phyloP scores from a whole-genome alignment of 768 basidiomycete genomes.

The Pholiota molesta region DNA sequence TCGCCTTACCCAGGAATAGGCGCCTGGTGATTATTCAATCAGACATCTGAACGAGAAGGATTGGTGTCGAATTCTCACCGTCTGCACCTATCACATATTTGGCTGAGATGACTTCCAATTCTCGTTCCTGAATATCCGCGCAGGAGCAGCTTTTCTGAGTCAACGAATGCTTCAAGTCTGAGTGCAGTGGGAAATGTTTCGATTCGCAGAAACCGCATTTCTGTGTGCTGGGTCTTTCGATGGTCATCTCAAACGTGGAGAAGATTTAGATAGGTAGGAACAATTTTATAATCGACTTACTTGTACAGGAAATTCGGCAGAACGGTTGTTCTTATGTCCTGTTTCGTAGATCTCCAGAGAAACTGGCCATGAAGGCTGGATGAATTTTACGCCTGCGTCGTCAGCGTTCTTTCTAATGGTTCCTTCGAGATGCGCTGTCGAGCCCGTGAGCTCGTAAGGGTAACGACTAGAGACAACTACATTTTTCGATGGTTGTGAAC shows the following conservation, averaged over 20 bases:
- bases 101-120: constrained; percentile 6
- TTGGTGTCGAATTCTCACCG: background rate
- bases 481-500: constrained; percentile 7
- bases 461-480: constrained; percentile 12
- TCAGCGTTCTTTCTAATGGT: constrained; percentile 13
- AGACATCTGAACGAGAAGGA: background rate
- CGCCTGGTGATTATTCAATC: background rate
- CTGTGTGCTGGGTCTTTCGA: background rate
- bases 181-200: background rate
- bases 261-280: background rate
- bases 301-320: background rate
- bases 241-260: background rate
- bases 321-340: background rate
- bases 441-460: constrained; percentile 13
- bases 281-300: background rate
- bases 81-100: constrained; percentile 16
- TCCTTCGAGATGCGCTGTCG: constrained; percentile 10
- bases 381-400: constrained; percentile 7
- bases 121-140: background rate
- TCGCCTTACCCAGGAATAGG: constrained; percentile 15
- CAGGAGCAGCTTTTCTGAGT: background rate
- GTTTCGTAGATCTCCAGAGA: constrained; percentile 1
- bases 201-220: background rate
- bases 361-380: constrained; percentile 12
- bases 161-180: background rate